phyloP scores from a whole-genome alignment of 441 rosid species.

The Croton laevigatus region DNA sequence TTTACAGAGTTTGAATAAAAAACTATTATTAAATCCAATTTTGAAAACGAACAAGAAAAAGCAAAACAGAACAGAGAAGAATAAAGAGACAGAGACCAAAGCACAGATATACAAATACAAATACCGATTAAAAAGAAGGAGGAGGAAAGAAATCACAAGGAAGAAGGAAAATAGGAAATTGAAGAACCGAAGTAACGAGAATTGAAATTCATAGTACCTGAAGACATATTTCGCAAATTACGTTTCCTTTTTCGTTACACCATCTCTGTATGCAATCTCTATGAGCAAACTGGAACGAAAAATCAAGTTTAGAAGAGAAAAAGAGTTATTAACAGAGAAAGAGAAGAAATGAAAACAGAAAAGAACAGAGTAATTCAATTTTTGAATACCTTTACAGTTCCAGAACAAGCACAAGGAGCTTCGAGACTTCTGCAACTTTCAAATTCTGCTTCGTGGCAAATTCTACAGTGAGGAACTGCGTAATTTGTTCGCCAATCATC shows the following conservation, averaged over 20 bases:
- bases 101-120: neutral
- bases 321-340: neutral
- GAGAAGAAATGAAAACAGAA: conserved; percentile 4
- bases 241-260: conserved; percentile 94
- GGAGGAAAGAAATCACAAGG: neutral
- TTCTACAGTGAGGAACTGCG: conserved; percentile 55
- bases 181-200: no score
- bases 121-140: neutral
- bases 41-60: neutral
- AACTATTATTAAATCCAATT: neutral
- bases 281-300: conserved; percentile 66
- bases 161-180: no score
- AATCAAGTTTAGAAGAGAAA: neutral
- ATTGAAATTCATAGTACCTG: conserved; percentile 43
- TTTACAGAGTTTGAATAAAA: neutral
- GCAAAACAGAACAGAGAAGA: neutral
- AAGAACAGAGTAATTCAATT: neutral
- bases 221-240: conserved; percentile 86
- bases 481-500: conserved; percentile 40
- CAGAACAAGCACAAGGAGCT: conserved; percentile 95
- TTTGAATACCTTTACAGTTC: conserved; percentile 64
- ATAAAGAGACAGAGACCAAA: neutral
- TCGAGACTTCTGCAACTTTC: conserved; percentile 66
- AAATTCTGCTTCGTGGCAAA: conserved; percentile 82
- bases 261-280: conserved; percentile 96